phyloP scores from a whole-genome alignment of 768 basidiomycete species.

The Wakefieldia striispora region DNA sequence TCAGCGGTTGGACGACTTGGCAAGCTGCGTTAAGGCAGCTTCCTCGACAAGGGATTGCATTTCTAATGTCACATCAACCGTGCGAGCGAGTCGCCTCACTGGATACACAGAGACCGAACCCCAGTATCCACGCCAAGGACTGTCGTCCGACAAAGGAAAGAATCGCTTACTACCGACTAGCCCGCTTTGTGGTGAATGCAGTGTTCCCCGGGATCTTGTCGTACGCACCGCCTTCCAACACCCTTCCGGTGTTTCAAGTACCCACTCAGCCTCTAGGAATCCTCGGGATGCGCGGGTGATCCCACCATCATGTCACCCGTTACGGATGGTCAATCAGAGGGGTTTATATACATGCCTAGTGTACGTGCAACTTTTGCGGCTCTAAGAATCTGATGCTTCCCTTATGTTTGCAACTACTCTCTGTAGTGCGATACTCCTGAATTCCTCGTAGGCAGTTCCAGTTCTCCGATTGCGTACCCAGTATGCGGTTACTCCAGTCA shows the following conservation, averaged over 20 bases:
- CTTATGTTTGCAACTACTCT: not conserved
- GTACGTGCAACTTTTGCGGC: conserved; percentile 12
- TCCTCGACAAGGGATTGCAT: conserved; percentile 13
- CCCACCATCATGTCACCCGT: not conserved
- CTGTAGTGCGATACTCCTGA: conserved; percentile 26
- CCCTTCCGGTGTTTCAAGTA: not conserved
- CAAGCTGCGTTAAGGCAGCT: conserved; percentile 23
- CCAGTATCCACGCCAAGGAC: not conserved
- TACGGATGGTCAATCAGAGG: conserved; percentile 4
- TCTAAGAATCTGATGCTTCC: not conserved
- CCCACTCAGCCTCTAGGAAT: conserved; percentile 11
- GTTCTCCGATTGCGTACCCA: conserved; percentile 31
- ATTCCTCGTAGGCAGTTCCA: conserved; percentile 32
- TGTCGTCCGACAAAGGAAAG: conserved; percentile 21
- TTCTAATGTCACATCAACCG: not conserved
- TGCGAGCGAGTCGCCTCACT: not conserved
- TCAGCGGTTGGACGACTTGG: conserved; percentile 27
- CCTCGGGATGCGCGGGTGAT: not conserved
- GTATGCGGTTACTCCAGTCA: conserved; percentile 30
- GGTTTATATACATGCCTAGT: conserved; percentile 29
- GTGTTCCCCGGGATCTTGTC: not conserved
- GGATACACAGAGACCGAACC: not conserved
- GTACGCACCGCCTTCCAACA: conserved; percentile 11
- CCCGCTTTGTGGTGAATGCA: not conserved
- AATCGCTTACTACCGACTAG: conserved; percentile 11